These are phyloP conservation scores for Ambrosia trifida DNA, from an alignment of 129 eudicot species.

Conservation along the genomic window DNA sequence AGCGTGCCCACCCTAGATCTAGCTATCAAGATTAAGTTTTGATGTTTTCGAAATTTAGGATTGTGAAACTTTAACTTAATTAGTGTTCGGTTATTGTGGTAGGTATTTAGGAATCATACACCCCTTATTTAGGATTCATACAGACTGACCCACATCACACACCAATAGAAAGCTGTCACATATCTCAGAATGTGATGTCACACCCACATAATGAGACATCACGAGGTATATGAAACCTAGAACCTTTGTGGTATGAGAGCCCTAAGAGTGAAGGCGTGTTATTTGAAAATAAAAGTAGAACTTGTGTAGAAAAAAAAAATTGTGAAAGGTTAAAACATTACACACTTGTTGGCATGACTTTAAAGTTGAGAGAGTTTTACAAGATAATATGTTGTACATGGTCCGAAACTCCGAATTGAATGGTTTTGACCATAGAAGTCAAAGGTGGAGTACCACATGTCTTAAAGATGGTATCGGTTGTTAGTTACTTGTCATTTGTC, in stretches of 20 bases:
- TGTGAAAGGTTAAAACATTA: not conserved
- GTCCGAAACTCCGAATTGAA: not conserved
- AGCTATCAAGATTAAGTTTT: not conserved
- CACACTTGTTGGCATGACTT: not conserved
- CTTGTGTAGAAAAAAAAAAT: not conserved
- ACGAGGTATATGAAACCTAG: too few species aligned
- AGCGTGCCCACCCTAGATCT: not conserved
- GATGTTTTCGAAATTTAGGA: not conserved
- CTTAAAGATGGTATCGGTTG: constrained; percentile 17
- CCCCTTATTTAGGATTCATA: too few species aligned
- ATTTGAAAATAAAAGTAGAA: too few species aligned
- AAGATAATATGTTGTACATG: not conserved
- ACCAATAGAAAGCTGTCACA: too few species aligned
- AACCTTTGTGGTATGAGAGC: too few species aligned
- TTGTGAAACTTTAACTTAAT: not conserved
- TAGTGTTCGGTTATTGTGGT: not conserved
- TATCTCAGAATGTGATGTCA: too few species aligned
- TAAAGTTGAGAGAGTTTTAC: not conserved
- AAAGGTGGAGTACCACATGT: constrained; percentile 16
- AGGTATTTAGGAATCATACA: too few species aligned
- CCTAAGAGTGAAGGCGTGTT: not conserved
- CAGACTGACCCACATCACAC: too few species aligned
- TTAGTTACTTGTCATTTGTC: constrained; percentile 26
- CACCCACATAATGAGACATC: too few species aligned
- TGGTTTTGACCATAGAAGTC: constrained; percentile 12